These are phyloP conservation scores for Candida namnaoensis DNA, from an alignment of 805 yeast species.

Conservation along the genomic window DNA sequence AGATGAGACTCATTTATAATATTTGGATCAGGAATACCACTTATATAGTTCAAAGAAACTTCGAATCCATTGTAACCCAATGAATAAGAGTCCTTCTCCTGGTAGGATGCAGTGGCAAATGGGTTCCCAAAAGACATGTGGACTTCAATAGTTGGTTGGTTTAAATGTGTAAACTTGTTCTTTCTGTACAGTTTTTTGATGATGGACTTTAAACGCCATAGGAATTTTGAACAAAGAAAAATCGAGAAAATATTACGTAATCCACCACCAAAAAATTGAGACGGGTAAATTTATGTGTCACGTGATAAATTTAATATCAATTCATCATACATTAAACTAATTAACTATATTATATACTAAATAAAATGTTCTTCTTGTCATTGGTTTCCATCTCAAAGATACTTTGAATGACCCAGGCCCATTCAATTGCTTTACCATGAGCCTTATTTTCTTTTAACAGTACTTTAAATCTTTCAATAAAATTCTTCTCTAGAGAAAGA, in stretches of 20 bases:
- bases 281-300: too few species aligned
- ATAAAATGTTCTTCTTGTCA: slow-evolving; percentile 4
- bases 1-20: slow-evolving; percentile 37
- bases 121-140: slow-evolving; percentile 18
- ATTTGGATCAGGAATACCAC: slow-evolving; percentile 70
- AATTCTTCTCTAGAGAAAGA: slow-evolving; percentile 25
- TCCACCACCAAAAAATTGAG: too few species aligned
- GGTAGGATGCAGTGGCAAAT: slow-evolving; percentile 6
- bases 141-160: too few species aligned
- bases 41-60: slow-evolving; percentile 65
- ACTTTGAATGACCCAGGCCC: slow-evolving; percentile 58
- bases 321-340: too few species aligned
- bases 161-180: too few species aligned
- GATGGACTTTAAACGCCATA: too few species aligned
- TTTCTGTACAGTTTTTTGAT: too few species aligned
- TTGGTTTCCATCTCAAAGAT: slow-evolving; percentile 37
- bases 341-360: not conserved
- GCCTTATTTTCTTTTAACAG: slow-evolving; percentile 11
- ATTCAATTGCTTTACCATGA: slow-evolving; percentile 35
- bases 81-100: slow-evolving; percentile 14
- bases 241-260: too few species aligned
- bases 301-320: too few species aligned
- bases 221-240: too few species aligned
- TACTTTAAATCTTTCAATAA: slow-evolving; percentile 21
- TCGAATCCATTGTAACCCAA: slow-evolving; percentile 35